Evolutionary conservation across 2,329 filamentous ascomycete genomes (phyloP).

Genomic region (Trichothecium sympodiale): DNA sequence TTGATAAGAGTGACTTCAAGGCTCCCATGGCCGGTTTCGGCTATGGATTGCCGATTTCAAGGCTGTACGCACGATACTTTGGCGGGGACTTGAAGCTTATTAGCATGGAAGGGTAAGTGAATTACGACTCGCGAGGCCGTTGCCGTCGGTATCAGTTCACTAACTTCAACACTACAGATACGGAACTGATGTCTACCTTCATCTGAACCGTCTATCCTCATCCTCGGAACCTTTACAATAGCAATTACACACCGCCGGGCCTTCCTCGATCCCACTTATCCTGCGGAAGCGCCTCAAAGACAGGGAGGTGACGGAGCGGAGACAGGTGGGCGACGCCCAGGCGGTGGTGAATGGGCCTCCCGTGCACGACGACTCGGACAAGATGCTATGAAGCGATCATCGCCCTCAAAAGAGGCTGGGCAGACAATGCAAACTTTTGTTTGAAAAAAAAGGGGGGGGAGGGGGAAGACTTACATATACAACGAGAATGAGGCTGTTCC

Average conservation of each 20-base stretch:
- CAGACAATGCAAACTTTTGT: too few relatives aligned
- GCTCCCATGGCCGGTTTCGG: constrained; percentile 98
- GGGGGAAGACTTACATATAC: too few relatives aligned
- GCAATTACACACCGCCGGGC: constrained; percentile 48
- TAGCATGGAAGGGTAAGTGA: constrained; percentile 91
- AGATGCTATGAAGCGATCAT: constrained; percentile 18
- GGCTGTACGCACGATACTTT: constrained; percentile 93
- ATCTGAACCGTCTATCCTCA: constrained; percentile 89
- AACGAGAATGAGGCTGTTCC: too few relatives aligned
- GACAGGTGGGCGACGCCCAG: constrained; percentile 83
- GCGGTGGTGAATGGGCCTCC: constrained; percentile 53
- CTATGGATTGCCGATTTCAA: constrained; percentile 90
- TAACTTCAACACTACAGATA: constrained; percentile 48
- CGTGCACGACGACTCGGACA: constrained; percentile 20
- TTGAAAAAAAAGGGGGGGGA: too few relatives aligned
- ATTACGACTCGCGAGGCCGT: constrained; percentile 5
- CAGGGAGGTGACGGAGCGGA: constrained; percentile 69
- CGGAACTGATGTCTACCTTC: constrained; percentile 95
- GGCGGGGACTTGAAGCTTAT: constrained; percentile 95
- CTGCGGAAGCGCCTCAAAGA: constrained; percentile 57
- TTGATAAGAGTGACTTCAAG: constrained; percentile 98
- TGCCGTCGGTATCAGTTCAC: not conserved
- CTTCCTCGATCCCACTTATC: constrained; percentile 21
- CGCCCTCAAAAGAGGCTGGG: too few relatives aligned
- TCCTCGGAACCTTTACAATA: constrained; percentile 96